These are phyloP conservation scores for Petunia secreta DNA, from an alignment of 257 asterid genomes.

Conservation along the genomic window DNA sequence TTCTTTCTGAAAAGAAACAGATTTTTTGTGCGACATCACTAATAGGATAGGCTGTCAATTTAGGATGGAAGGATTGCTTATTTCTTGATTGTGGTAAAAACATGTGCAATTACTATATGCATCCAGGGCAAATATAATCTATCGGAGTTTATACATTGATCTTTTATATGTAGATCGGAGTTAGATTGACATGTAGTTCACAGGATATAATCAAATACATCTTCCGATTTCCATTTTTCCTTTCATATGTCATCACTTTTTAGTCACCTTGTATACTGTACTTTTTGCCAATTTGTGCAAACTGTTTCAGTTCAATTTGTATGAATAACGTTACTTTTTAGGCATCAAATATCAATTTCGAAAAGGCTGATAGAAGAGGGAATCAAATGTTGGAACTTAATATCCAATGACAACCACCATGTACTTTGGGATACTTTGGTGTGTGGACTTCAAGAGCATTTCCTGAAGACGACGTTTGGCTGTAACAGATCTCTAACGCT, in stretches of 20 bases:
- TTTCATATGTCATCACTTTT: background rate
- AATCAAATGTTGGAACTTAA: constrained; percentile 63
- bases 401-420: constrained; percentile 56
- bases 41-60: background rate
- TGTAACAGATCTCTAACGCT: constrained; percentile 61
- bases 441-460: constrained; percentile 54
- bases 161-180: background rate
- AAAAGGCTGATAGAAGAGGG: constrained; percentile 82
- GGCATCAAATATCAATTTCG: constrained; percentile 77
- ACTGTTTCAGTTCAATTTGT: constrained; percentile 17
- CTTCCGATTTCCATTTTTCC: background rate
- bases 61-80: background rate
- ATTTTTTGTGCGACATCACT: constrained; percentile 6
- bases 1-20: constrained; percentile 19
- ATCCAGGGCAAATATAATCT: background rate
- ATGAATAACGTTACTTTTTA: constrained; percentile 38
- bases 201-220: constrained; percentile 5
- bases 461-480: constrained; percentile 56
- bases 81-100: background rate
- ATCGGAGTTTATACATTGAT: background rate
- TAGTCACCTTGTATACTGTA: constrained; percentile 18
- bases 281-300: background rate
- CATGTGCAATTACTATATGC: constrained; percentile 11
- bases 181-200: background rate
- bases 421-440: constrained; percentile 76